phyloP scores from a whole-genome alignment of 2,329 filamentous ascomycete genomes.

The Penicillium sp. region DNA sequence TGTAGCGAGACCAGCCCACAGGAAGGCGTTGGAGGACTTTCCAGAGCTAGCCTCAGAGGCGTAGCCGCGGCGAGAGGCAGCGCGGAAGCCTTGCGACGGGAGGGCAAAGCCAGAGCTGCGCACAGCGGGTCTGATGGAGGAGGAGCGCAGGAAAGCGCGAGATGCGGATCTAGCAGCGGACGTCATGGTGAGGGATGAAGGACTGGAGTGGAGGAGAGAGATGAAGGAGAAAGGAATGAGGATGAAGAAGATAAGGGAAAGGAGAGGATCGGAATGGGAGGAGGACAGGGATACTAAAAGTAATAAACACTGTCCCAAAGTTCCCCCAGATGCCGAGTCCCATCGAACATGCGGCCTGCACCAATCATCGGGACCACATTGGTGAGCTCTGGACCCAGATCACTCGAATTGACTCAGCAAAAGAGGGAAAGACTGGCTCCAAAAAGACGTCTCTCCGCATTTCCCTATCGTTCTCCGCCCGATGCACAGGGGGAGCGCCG shows the following conservation, averaged over 20 bases:
- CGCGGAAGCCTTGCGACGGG: conserved; percentile 71
- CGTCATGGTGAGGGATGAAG: conserved; percentile 21
- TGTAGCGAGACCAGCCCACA: conserved; percentile 62
- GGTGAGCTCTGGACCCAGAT: conserved; percentile 24
- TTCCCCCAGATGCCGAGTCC: conserved; percentile 15
- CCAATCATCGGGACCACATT: conserved; percentile 24
- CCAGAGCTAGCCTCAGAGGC: conserved; percentile 68
- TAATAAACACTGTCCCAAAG: conserved; percentile 12
- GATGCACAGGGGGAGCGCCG: neutral
- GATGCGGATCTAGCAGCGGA: conserved; percentile 48
- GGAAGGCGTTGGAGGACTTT: conserved; percentile 56
- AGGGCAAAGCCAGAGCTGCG: conserved; percentile 64
- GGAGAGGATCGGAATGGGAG: conserved; percentile 19
- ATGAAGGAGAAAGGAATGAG: conserved; percentile 22
- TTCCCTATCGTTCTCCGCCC: conserved; percentile 10
- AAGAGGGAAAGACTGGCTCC: neutral
- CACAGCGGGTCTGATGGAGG: conserved; percentile 45
- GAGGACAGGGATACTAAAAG: conserved; percentile 24
- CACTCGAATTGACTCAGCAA: conserved; percentile 28
- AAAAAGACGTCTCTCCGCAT: conserved; percentile 23
- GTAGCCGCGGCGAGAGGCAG: conserved; percentile 77
- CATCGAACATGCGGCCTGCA: conserved; percentile 14
- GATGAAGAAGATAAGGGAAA: conserved; percentile 16
- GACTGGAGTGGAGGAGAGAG: conserved; percentile 11
- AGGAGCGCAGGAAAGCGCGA: conserved; percentile 49